Conservation (phyloP, 495 filamentous ascomycete species). For the Haplographium delicatum region DNA sequence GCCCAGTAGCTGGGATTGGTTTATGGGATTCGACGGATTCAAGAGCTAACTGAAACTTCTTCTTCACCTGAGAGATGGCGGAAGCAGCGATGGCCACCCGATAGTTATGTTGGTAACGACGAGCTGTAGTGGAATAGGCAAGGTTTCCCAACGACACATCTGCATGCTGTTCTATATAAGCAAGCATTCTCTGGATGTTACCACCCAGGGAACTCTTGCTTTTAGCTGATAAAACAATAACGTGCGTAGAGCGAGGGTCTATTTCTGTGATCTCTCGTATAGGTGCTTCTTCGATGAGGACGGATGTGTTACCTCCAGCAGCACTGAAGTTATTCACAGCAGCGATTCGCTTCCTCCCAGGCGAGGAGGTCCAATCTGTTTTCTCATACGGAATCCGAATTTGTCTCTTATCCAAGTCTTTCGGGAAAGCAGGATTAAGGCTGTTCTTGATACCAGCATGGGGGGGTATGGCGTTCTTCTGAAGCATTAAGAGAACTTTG, state of each 20-base stretch:
- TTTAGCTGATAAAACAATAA: slow-evolving; percentile 56
- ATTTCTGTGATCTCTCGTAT: slow-evolving; percentile 22
- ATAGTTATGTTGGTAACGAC: slow-evolving; percentile 69
- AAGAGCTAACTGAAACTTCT: background rate
- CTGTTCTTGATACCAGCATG: slow-evolving; percentile 79
- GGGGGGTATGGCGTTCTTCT: slow-evolving; percentile 41
- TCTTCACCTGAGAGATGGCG: background rate
- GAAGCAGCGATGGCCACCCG: slow-evolving; percentile 54
- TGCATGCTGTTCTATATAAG: slow-evolving; percentile 24
- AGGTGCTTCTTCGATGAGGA: slow-evolving; percentile 54
- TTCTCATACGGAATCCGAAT: slow-evolving; percentile 56
- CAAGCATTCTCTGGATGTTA: slow-evolving; percentile 42
- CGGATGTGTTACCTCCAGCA: slow-evolving; percentile 58
- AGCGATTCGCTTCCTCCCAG: background rate
- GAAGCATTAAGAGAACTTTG: slow-evolving; percentile 75
- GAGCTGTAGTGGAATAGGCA: slow-evolving; percentile 76
- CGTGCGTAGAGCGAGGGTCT: slow-evolving; percentile 46
- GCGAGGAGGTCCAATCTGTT: slow-evolving; percentile 38
- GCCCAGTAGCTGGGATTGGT: background rate
- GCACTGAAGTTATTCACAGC: slow-evolving; percentile 36
- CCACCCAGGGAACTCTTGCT: slow-evolving; percentile 43
- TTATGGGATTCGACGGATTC: background rate
- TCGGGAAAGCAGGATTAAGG: slow-evolving; percentile 76
- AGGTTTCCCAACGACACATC: slow-evolving; percentile 49
- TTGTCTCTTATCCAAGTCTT: slow-evolving; percentile 64